phyloP scores from a whole-genome alignment of 257 asterid genomes.

The Scutellaria baicalensis region DNA sequence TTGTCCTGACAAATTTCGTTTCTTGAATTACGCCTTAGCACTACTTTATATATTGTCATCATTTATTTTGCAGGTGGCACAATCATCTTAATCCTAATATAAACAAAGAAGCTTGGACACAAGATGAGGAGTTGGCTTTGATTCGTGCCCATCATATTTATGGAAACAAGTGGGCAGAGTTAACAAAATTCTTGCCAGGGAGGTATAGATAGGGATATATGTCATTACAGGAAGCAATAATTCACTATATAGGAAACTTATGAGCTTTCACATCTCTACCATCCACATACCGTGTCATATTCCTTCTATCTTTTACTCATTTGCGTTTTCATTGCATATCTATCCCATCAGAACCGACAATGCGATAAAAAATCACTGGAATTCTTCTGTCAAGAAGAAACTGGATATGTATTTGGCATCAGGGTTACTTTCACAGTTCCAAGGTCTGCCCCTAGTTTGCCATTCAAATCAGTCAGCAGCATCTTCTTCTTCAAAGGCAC shows the following conservation, averaged over 20 bases:
- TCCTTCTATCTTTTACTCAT: slow-evolving; percentile 10
- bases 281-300: slow-evolving; percentile 5
- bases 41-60: not conserved
- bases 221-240: slow-evolving; percentile 6
- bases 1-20: not conserved
- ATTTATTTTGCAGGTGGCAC: slow-evolving; percentile 69
- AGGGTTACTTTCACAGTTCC: slow-evolving; percentile 68
- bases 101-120: slow-evolving; percentile 94
- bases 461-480: slow-evolving; percentile 39
- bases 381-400: slow-evolving; percentile 90
- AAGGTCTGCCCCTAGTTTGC: slow-evolving; percentile 40
- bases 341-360: slow-evolving; percentile 73
- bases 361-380: slow-evolving; percentile 94
- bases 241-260: slow-evolving; percentile 1
- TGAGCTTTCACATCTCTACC: slow-evolving; percentile 7
- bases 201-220: slow-evolving; percentile 43
- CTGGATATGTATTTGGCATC: slow-evolving; percentile 75
- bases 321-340: slow-evolving; percentile 11
- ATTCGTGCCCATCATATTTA: slow-evolving; percentile 76
- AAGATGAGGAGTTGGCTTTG: slow-evolving; percentile 83
- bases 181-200: slow-evolving; percentile 83
- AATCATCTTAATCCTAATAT: slow-evolving; percentile 88
- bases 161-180: slow-evolving; percentile 98
- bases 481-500: slow-evolving; percentile 51
- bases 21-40: no score